Conservation (phyloP, 2,329 filamentous ascomycete genomes). For the Microthyrium microscopicum region DNA sequence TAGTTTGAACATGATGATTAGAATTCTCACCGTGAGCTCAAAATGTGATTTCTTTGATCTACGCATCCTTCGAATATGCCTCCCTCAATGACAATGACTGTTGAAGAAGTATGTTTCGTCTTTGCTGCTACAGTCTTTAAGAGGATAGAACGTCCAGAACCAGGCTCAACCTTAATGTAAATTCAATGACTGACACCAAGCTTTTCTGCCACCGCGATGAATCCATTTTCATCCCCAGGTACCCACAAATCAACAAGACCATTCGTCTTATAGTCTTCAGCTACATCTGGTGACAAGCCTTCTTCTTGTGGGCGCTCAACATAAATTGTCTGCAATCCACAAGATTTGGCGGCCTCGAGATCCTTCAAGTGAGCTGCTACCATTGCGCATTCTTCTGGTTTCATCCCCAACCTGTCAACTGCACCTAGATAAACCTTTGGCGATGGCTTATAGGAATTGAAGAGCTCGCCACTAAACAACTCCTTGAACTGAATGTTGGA, state of each 20-base stretch:
- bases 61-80: too few species aligned
- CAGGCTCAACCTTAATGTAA: too few species aligned
- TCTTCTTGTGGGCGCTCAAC: constrained; percentile 55
- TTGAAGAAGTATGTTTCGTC: too few species aligned
- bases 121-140: too few species aligned
- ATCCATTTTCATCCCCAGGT: constrained; percentile 32
- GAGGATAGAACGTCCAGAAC: too few species aligned
- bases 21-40: too few species aligned
- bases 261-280: constrained; percentile 35
- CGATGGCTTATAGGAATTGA: constrained; percentile 59
- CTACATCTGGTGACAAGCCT: constrained; percentile 34
- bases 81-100: too few species aligned
- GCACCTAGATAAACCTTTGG: constrained; percentile 53
- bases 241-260: constrained; percentile 45
- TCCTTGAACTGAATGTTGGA: constrained; percentile 44
- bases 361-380: constrained; percentile 62
- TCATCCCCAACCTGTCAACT: constrained; percentile 37
- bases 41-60: too few species aligned
- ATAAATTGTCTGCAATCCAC: constrained; percentile 56
- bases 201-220: constrained; percentile 25
- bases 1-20: too few species aligned
- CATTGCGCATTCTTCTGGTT: constrained; percentile 50
- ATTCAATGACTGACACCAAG: too few species aligned
- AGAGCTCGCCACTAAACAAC: constrained; percentile 52
- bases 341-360: constrained; percentile 45